Conservation (phyloP, 2,329 filamentous ascomycete species). For the Arthroderma sp. region DNA sequence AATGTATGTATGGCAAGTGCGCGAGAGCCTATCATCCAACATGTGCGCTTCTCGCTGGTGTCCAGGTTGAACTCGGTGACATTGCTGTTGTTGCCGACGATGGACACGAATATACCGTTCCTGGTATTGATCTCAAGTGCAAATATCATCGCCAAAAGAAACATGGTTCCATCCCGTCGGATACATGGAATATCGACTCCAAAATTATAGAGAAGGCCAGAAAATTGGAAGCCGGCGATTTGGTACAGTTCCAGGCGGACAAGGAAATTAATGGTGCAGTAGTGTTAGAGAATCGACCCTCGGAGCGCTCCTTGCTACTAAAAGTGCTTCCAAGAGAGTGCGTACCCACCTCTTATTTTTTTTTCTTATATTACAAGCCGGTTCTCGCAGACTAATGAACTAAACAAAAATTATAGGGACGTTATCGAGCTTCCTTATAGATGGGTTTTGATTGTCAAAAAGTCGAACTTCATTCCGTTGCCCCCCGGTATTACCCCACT, state of each 20-base stretch:
- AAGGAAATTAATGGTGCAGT: conserved; percentile 83
- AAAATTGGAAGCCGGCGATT: conserved; percentile 55
- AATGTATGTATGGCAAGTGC: conserved; percentile 92
- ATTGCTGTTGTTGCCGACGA: conserved; percentile 82
- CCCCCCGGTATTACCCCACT: conserved; percentile 34
- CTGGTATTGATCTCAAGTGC: conserved; percentile 85
- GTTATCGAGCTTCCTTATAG: conserved; percentile 50
- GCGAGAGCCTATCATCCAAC: conserved; percentile 88
- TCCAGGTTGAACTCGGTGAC: conserved; percentile 76
- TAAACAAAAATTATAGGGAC: conserved; percentile 16
- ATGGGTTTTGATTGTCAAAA: conserved; percentile 37
- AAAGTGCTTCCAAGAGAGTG: conserved; percentile 78
- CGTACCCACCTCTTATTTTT: conserved; percentile 22
- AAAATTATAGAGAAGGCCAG: conserved; percentile 56
- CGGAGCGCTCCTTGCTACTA: conserved; percentile 63
- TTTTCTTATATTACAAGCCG: not conserved
- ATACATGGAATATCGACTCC: conserved; percentile 56
- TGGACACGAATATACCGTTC: conserved; percentile 81
- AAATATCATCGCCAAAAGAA: conserved; percentile 86
- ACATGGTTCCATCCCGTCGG: conserved; percentile 58
- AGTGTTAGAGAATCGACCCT: conserved; percentile 66
- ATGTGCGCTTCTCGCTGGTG: conserved; percentile 81
- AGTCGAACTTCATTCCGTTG: conserved; percentile 35
- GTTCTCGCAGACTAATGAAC: no score
- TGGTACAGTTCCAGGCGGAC: conserved; percentile 75